A percentile compares a stretch with the other conserved stretches of the same genome.
phyloP scores from a whole-genome alignment of 2,329 filamentous ascomycete genomes.

The Exophiala calicioides region DNA sequence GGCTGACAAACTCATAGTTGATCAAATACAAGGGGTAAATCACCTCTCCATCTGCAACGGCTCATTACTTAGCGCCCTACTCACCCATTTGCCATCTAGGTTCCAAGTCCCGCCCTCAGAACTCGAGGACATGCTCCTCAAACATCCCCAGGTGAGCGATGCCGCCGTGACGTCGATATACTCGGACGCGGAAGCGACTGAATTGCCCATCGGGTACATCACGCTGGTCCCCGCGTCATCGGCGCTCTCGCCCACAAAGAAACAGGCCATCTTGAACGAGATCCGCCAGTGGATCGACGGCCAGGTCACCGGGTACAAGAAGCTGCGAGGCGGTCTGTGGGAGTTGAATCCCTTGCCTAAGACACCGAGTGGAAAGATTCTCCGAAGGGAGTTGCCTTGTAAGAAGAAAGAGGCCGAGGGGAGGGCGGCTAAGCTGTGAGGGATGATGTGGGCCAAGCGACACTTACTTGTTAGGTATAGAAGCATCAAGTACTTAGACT shows the following conservation, averaged over 20 bases:
- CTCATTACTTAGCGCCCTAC: not conserved
- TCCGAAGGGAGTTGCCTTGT: conserved; percentile 24
- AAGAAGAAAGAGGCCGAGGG: conserved; percentile 10
- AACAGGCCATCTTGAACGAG: conserved; percentile 11
- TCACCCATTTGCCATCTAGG: conserved; percentile 28
- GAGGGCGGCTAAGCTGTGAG: conserved; percentile 19
- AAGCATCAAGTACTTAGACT: too few relatives aligned
- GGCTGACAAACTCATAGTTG: conserved; percentile 28
- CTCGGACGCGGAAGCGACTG: conserved; percentile 37
- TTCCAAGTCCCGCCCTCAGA: conserved; percentile 50
- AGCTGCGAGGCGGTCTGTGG: conserved; percentile 20
- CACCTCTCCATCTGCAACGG: too few relatives aligned
- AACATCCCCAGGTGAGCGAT: conserved; percentile 47
- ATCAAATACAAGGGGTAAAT: conserved; percentile 50
- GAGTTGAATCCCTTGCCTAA: conserved; percentile 26
- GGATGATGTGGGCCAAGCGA: too few relatives aligned
- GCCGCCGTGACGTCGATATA: conserved; percentile 49
- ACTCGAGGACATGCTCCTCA: conserved; percentile 48
- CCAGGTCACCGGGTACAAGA: conserved; percentile 22
- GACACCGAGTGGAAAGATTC: conserved; percentile 29
- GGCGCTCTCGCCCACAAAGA: conserved; percentile 67
- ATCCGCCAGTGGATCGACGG: conserved; percentile 17
- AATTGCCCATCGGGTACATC: conserved; percentile 46
- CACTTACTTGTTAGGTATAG: too few relatives aligned
- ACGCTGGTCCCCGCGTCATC: conserved; percentile 58